Evolutionary conservation across 2,329 filamentous ascomycete genomes (phyloP).

Genomic region (Colletotrichum filicis): DNA sequence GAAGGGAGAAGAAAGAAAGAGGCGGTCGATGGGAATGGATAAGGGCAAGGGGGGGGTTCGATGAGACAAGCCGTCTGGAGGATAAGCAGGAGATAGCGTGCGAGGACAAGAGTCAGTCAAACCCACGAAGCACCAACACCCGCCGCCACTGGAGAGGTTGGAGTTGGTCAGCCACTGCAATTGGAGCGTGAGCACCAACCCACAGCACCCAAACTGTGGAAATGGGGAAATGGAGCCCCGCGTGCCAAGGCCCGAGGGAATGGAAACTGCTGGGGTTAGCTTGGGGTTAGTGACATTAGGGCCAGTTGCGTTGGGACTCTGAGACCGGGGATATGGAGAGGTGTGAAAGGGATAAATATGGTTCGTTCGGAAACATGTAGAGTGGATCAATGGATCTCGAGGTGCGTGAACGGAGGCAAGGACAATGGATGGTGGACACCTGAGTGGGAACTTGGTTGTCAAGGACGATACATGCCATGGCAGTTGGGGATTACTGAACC

Average conservation of each 20-base stretch:
- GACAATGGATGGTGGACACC: no score
- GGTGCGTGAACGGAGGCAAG: background rate
- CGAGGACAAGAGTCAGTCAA: slow-evolving; percentile 8
- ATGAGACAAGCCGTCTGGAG: background rate
- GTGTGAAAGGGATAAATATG: slow-evolving; percentile 1
- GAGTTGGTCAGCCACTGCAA: slow-evolving; percentile 27
- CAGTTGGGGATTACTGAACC: background rate
- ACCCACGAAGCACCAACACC: background rate
- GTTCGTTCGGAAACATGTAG: slow-evolving; percentile 21
- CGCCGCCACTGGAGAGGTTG: slow-evolving; percentile 1
- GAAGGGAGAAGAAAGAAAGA: slow-evolving; percentile 3
- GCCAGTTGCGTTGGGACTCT: slow-evolving; percentile 17
- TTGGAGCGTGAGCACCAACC: background rate
- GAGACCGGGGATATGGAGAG: background rate
- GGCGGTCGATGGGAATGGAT: slow-evolving; percentile 13
- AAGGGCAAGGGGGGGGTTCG: slow-evolving; percentile 6
- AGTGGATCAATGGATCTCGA: slow-evolving; percentile 8
- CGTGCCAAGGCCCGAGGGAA: slow-evolving; percentile 35
- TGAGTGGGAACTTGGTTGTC: background rate
- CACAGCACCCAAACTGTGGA: background rate
- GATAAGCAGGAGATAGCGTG: background rate
- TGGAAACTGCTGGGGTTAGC: slow-evolving; percentile 24
- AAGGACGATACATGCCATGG: background rate
- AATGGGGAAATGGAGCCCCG: slow-evolving; percentile 24
- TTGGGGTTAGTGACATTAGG: slow-evolving; percentile 14